phyloP scores from a whole-genome alignment of 352 stramenopile genomes.

The Discostella stelligera region DNA sequence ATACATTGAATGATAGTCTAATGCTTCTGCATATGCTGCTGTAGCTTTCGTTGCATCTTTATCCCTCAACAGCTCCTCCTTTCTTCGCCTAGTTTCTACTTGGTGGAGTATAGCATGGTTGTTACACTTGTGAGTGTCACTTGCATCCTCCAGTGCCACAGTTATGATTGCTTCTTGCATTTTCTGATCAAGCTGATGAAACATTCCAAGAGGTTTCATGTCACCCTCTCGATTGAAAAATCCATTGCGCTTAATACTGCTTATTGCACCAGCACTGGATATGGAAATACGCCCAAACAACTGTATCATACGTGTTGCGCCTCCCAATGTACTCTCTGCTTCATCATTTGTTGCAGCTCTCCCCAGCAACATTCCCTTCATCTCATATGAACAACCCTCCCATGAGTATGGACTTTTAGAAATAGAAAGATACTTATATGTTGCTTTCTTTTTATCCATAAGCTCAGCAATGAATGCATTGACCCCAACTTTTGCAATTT shows the following conservation, averaged over 20 bases:
- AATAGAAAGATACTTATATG: constrained; percentile 20
- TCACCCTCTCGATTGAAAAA: not conserved
- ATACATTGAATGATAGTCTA: constrained; percentile 36
- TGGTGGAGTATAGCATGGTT: constrained; percentile 17
- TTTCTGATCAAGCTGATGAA: constrained; percentile 17
- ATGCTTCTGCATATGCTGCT: constrained; percentile 31
- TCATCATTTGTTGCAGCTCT: constrained; percentile 28
- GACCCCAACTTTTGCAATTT: constrained; percentile 10
- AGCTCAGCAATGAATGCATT: constrained; percentile 15
- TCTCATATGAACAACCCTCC: not conserved
- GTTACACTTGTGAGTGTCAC: not conserved
- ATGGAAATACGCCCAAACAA: constrained; percentile 18
- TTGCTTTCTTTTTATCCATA: constrained; percentile 27
- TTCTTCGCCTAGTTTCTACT: constrained; percentile 7
- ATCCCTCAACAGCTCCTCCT: constrained; percentile 23
- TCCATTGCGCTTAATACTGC: constrained; percentile 3
- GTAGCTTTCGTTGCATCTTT: constrained; percentile 14
- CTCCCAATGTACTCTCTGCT: constrained; percentile 26
- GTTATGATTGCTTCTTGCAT: constrained; percentile 2
- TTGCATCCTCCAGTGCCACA: constrained; percentile 22
- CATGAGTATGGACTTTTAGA: not conserved
- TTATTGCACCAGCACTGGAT: constrained; percentile 1
- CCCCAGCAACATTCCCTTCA: constrained; percentile 16
- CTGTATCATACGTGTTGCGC: constrained; percentile 12
- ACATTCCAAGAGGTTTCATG: constrained; percentile 1